Evolutionary conservation across 2,329 filamentous ascomycete genomes (phyloP).

Genomic region (Zopfia rhizophila): DNA sequence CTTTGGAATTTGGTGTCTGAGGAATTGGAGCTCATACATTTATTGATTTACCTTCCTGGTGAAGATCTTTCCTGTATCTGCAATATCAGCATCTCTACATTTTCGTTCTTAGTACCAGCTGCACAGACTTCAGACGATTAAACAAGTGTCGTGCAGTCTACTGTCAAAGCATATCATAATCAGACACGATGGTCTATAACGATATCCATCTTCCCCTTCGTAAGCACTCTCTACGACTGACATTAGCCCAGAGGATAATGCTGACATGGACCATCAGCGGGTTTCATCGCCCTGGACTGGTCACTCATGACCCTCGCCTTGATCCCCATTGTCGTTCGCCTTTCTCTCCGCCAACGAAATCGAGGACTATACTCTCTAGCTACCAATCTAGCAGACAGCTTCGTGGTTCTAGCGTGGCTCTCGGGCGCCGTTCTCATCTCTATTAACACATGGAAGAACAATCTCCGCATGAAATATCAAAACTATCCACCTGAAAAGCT

Average conservation of each 20-base stretch:
- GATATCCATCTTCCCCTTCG: constrained; percentile 36
- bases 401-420: constrained; percentile 37
- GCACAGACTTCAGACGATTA: background rate
- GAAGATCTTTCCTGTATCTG: background rate
- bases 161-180: background rate
- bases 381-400: constrained; percentile 33
- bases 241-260: background rate
- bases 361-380: constrained; percentile 21
- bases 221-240: constrained; percentile 18
- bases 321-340: constrained; percentile 39
- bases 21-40: background rate
- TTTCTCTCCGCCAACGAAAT: constrained; percentile 31
- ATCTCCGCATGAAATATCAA: constrained; percentile 36
- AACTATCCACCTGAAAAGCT: constrained; percentile 18
- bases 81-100: constrained; percentile 1
- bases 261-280: constrained; percentile 26
- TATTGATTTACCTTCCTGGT: background rate
- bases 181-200: constrained; percentile 29
- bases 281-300: constrained; percentile 43
- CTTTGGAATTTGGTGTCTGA: background rate
- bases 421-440: constrained; percentile 29
- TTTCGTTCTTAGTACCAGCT: constrained; percentile 3
- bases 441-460: constrained; percentile 45
- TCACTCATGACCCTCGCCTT: constrained; percentile 37
- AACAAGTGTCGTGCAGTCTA: background rate